Percentiles rank a stretch among this genome's conserved stretches.
phyloP scores from a whole-genome alignment of 139 green algal genomes.

The Chlorella sp. region DNA sequence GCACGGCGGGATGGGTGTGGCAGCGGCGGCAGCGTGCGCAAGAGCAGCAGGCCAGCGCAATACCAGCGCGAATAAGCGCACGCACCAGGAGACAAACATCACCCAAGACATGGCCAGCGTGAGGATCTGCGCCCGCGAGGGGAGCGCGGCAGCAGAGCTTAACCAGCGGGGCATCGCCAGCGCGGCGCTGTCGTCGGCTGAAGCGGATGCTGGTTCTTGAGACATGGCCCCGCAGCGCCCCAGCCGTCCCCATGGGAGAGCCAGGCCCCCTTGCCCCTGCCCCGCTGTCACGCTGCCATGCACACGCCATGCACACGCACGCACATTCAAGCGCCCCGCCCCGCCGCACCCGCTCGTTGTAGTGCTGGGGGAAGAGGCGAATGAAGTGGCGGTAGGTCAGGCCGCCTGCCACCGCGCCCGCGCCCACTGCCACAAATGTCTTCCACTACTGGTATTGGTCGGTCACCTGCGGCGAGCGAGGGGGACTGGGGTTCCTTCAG shows the following conservation, averaged over 20 bases:
- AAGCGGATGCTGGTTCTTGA: background rate
- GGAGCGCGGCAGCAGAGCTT: too few species aligned
- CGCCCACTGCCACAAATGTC: conserved; percentile 14
- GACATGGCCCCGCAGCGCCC: background rate
- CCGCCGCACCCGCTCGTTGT: conserved; percentile 10
- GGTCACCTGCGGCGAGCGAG: background rate
- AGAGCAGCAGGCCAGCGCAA: too few species aligned
- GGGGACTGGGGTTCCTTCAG: background rate
- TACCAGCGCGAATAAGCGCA: too few species aligned
- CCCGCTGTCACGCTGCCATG: background rate
- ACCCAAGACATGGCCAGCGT: too few species aligned
- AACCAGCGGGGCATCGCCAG: too few species aligned
- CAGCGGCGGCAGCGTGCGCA: too few species aligned
- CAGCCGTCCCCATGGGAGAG: background rate
- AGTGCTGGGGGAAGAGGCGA: conserved; percentile 3
- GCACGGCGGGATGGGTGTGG: background rate
- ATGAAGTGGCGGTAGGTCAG: conserved; percentile 11
- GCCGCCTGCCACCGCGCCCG: conserved; percentile 4
- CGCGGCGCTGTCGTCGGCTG: background rate
- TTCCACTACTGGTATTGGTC: conserved; percentile 1
- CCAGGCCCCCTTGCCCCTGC: background rate
- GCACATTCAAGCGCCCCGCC: background rate
- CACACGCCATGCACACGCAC: background rate
- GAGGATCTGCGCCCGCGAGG: too few species aligned
- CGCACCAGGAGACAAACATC: too few species aligned